Evolutionary conservation across 2,329 filamentous ascomycete genomes (phyloP), one percentile per base, ranked within the genome.

Genomic region (Stemphylium beticola): DNA sequence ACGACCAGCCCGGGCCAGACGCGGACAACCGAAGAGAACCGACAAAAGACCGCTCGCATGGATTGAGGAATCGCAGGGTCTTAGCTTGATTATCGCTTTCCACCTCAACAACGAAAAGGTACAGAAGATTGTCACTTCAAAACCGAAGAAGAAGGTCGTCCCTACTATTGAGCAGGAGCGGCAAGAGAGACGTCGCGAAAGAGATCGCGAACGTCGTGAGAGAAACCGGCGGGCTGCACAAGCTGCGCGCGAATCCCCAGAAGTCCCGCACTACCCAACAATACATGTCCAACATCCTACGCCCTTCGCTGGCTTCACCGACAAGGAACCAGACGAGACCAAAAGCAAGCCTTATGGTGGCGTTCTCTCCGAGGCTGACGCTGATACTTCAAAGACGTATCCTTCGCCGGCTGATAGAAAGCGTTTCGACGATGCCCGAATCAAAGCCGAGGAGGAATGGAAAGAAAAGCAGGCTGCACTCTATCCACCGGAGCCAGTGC

Each of bases 281-380:
- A 88, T 75, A 71, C 88, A 75, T 78, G 86, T 77, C 73, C 85
- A 68, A 17, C 93, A 91, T 69, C 86, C 86, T 1, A 89, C 92
- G 57, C 90, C 91, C 1, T 93, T 96, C 69, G 93, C 93, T 66
- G 91, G 91, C 0, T 93, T 97, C 61, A 89, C 90, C 57, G 93
- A 97, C 64, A 91, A 90, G 62, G 93, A 97, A 65, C 87, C 87
- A 15, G 93, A 97, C 55, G 93, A 98, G 67, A 80, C 87, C 34
- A 96, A 96, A 73, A 90, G 90, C 44, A 98, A 96, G 72, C 95
- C 95, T 0, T 99, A 98, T 62, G 95, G 95, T 24, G 95, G 95
- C 1, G 96, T 99, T 46, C 81, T 99, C 24, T 90, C 85, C 0
- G 93, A 98, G 74, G 82, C 83, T 0, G 93, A 99, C 73, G 93